Conservation (phyloP, 768 basidiomycete species). For the Lepiota brunneoincarnata region DNA sequence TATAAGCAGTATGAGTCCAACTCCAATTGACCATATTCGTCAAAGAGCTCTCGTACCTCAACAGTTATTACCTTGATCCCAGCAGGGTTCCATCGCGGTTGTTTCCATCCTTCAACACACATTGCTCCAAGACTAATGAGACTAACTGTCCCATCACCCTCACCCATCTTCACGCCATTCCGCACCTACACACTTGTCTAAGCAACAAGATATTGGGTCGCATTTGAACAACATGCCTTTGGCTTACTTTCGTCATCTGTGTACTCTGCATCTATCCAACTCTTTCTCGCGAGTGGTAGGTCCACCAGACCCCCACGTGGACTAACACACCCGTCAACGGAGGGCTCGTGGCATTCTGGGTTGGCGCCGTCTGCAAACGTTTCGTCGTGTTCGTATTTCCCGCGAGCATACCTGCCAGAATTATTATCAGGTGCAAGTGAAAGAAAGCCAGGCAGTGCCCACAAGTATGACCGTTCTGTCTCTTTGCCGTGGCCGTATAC, state of each 20-base stretch:
- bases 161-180: constrained; percentile 89
- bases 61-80: constrained; percentile 85
- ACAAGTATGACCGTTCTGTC: constrained; percentile 95
- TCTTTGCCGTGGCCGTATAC: constrained; percentile 96
- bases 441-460: constrained; percentile 12
- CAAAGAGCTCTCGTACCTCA: constrained; percentile 52
- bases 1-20: not conserved
- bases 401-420: constrained; percentile 62
- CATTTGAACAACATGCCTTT: constrained; percentile 34
- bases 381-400: constrained; percentile 67
- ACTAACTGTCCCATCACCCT: constrained; percentile 94
- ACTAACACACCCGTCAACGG: constrained; percentile 38
- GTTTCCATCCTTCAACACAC: constrained; percentile 95
- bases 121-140: constrained; percentile 88
- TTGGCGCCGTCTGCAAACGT: constrained; percentile 40
- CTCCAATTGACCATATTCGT: constrained; percentile 1
- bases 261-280: constrained; percentile 86
- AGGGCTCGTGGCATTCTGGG: constrained; percentile 43
- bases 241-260: constrained; percentile 60
- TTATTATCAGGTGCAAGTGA: not conserved
- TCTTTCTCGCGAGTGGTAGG: constrained; percentile 51
- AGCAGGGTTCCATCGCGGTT: constrained; percentile 86
- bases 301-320: constrained; percentile 43
- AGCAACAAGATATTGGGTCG: not conserved
- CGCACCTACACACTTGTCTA: constrained; percentile 40